Evolutionary conservation across 768 basidiomycete genomes (phyloP), one percentile per base, ranked within the genome.

Genomic region (Xerocomellus chrysenteron): DNA sequence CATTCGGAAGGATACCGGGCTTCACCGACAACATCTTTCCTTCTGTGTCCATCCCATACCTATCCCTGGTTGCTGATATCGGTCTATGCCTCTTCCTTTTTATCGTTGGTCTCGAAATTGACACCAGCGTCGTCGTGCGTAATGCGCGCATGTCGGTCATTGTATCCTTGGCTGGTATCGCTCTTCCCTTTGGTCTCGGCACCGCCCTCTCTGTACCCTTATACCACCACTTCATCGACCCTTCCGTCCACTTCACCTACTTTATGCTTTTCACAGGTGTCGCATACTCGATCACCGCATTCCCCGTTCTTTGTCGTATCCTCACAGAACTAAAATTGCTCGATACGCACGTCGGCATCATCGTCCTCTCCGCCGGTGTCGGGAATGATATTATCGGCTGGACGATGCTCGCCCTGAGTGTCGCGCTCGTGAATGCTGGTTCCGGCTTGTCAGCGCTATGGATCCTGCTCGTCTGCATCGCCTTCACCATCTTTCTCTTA

Each of bases 201-300:
- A 81, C 88, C 0, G 87, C 79, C 0, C 75, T 88, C 42, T 80
- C 85, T 1, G 80, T 93, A 5, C 91, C 87, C 0, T 10, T 71
- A 26, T 72, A 67, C 45, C 55, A 61, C 46, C 67, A 43, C 24
- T 98, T 95, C 73, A 82, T 92, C 60, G 81, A 87, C 65, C 71
- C 75, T 1, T 76, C 73, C 45, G 79, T 87, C 47, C 79, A 85
- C 50, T 96, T 94, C 71, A 87, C 91, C 0, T 80, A 96, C 69
- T 98, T 98, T 72, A 86, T 97, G 82, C 84, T 99, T 37, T 98
- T 98, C 73, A 86, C 90, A 11, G 94, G 92, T 14, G 92, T 95
- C 21, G 93, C 94, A 1, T 94, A 87, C 74, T 87, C 88, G 4
- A 93, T 93, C 65, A 92, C 90, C 0, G 91, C 90, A 0, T 91